phyloP scores from a whole-genome alignment of 192 early-diverging fungal genomes.

The Podila horticola region DNA sequence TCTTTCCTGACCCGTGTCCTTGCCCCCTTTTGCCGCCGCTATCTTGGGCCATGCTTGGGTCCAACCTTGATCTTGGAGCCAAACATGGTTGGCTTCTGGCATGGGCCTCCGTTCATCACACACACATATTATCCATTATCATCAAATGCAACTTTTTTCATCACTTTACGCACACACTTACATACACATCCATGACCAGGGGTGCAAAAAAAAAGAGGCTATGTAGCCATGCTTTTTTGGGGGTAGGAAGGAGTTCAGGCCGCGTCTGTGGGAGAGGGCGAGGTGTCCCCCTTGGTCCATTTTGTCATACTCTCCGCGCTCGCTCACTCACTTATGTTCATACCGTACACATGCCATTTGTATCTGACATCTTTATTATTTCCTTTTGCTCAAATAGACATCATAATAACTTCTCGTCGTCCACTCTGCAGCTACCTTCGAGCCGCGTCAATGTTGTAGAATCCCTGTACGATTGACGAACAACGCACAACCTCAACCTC shows the following conservation, averaged over 20 bases:
- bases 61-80: too few species aligned
- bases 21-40: neutral
- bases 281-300: conserved; percentile 1
- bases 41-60: neutral
- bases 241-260: too few species aligned
- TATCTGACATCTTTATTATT: neutral
- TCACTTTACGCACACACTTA: neutral
- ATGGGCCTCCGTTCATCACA: neutral
- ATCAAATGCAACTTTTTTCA: neutral
- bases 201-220: too few species aligned
- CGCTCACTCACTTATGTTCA: neutral
- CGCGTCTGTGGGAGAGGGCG: too few species aligned
- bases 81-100: neutral
- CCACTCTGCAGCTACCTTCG: conserved; percentile 2
- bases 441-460: conserved; percentile 3
- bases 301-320: neutral
- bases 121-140: neutral
- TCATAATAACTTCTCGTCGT: too few species aligned
- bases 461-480: neutral
- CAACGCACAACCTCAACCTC: neutral
- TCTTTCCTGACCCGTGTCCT: neutral
- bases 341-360: too few species aligned
- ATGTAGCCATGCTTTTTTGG: too few species aligned
- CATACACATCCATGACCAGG: too few species aligned
- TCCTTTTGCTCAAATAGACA: too few species aligned